Conservation (phyloP, 2,329 filamentous ascomycete genomes). For the Falciphora oryzae region DNA sequence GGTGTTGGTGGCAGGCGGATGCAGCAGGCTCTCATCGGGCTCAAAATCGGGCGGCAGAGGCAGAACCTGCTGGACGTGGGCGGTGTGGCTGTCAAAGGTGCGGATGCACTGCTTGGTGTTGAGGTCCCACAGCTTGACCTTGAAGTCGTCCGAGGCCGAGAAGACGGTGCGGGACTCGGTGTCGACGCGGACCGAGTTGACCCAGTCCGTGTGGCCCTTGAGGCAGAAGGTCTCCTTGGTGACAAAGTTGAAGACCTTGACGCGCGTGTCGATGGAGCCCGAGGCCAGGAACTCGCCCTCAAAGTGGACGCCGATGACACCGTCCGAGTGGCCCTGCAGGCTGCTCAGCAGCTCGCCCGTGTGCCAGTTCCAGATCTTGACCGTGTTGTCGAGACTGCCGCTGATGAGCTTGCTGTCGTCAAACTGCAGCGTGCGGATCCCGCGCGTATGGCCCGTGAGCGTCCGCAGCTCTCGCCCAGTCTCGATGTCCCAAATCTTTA, state of each 20-base stretch:
- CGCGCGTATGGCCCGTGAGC: slow-evolving; percentile 72
- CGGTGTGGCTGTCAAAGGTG: slow-evolving; percentile 82
- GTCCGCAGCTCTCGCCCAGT: slow-evolving; percentile 84
- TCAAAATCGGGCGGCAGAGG: slow-evolving; percentile 84
- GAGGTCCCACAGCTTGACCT: slow-evolving; percentile 65
- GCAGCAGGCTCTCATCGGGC: slow-evolving; percentile 60
- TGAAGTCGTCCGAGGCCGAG: slow-evolving; percentile 90
- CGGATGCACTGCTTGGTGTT: slow-evolving; percentile 74
- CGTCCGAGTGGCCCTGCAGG: slow-evolving; percentile 70
- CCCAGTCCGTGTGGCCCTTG: slow-evolving; percentile 86
- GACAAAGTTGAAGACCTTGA: slow-evolving; percentile 90
- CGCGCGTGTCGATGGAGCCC: slow-evolving; percentile 80
- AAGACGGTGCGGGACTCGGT: slow-evolving; percentile 76
- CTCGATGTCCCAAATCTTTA: slow-evolving; percentile 94
- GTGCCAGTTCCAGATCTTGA: slow-evolving; percentile 96
- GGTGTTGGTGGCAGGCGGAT: slow-evolving; percentile 22
- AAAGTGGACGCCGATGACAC: slow-evolving; percentile 84
- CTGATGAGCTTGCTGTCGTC: slow-evolving; percentile 88
- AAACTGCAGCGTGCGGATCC: slow-evolving; percentile 86
- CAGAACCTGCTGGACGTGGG: slow-evolving; percentile 88
- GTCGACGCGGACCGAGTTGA: slow-evolving; percentile 92
- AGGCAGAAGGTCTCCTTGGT: slow-evolving; percentile 75
- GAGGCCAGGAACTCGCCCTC: slow-evolving; percentile 79
- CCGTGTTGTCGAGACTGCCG: slow-evolving; percentile 77
- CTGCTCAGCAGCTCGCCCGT: slow-evolving; percentile 83